Conservation (phyloP, 1,284 basidiomycete species). For the Boletus subluridellus region DNA sequence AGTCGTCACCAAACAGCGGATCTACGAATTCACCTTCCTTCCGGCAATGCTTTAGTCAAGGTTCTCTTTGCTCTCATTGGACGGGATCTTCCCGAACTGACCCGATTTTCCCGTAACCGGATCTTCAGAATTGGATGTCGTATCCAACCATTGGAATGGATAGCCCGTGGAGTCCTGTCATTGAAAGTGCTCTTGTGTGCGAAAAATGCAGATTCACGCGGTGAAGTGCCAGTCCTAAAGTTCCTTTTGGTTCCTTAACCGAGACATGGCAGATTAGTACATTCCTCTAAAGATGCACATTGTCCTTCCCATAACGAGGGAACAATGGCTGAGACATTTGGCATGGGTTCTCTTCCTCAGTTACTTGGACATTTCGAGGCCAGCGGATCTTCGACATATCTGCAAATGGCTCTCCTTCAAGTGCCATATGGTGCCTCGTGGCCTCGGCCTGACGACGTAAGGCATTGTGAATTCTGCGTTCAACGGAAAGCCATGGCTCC, state of each 20-base stretch:
- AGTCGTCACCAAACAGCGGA: constrained; percentile 1
- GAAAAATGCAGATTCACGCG: constrained; percentile 20
- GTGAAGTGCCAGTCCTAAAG: constrained; percentile 13
- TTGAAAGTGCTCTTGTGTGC: not conserved
- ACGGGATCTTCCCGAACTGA: constrained; percentile 19
- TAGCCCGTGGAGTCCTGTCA: constrained; percentile 4
- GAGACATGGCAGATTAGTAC: constrained; percentile 21
- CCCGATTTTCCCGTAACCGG: constrained; percentile 20
- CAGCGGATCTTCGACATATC: constrained; percentile 18
- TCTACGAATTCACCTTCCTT: constrained; percentile 2
- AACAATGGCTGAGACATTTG: constrained; percentile 30
- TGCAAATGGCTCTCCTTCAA: constrained; percentile 14
- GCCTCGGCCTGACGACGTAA: constrained; percentile 6
- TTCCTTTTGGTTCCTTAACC: constrained; percentile 18
- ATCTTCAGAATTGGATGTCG: constrained; percentile 19
- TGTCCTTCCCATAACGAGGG: constrained; percentile 33
- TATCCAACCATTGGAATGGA: constrained; percentile 10
- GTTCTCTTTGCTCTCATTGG: constrained; percentile 14
- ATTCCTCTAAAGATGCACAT: constrained; percentile 22
- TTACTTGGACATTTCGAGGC: constrained; percentile 9
- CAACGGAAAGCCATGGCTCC: constrained; percentile 6
- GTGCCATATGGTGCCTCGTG: constrained; percentile 16
- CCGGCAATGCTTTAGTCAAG: not conserved
- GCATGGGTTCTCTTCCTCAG: not conserved
- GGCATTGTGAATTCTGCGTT: constrained; percentile 11